These are phyloP conservation scores for Erigeron canadensis DNA, from an alignment of 129 eudicot genomes.

Conservation along the genomic window DNA sequence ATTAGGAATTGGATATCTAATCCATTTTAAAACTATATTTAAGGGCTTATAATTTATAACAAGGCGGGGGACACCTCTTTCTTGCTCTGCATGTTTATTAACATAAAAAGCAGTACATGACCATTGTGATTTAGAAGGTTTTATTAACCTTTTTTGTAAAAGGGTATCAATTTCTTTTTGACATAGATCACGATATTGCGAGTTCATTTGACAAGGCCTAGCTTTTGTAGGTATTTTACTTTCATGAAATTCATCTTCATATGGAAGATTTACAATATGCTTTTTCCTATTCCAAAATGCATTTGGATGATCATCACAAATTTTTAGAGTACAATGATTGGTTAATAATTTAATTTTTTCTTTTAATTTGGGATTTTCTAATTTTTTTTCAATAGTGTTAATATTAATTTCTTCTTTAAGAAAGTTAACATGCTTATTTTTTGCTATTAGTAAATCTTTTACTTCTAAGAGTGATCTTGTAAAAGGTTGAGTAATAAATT, in stretches of 20 bases:
- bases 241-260: neutral
- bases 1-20: neutral
- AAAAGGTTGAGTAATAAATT: neutral
- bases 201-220: conserved; percentile 1
- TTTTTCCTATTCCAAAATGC: neutral
- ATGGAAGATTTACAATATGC: neutral
- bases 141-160: neutral
- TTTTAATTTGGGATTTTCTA: neutral
- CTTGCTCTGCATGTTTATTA: conserved; percentile 3
- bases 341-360: neutral
- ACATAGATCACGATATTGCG: neutral
- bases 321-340: neutral
- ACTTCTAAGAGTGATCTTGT: neutral
- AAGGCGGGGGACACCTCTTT: neutral
- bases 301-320: neutral
- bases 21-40: conserved; percentile 9
- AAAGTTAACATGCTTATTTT: neutral
- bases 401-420: neutral
- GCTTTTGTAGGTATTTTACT: neutral
- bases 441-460: neutral
- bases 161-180: neutral
- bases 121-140: conserved; percentile 1
- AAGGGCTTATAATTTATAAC: conserved; percentile 1
- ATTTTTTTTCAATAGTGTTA: neutral
- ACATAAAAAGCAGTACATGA: conserved; percentile 8